A percentile compares a stretch with the other conserved stretches of the same genome.
These are phyloP conservation scores for Suillus luteus DNA, from an alignment of 768 basidiomycete genomes.

Conservation along the genomic window DNA sequence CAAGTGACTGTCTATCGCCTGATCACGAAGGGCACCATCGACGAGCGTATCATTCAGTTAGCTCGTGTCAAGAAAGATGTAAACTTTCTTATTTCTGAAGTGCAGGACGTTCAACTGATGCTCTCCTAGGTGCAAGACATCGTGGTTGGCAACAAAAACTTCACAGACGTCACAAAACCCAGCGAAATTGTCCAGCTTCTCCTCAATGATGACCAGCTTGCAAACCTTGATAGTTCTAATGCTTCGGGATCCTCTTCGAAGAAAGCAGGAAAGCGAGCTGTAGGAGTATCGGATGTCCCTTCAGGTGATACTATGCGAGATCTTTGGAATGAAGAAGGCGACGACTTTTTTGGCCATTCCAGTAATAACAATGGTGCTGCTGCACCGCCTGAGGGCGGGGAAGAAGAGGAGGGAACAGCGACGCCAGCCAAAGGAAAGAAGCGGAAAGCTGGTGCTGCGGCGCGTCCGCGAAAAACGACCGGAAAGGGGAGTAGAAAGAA, in stretches of 20 bases:
- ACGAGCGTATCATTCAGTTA: conserved; percentile 95
- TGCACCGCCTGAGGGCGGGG: conserved; percentile 25
- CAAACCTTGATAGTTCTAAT: conserved; percentile 58
- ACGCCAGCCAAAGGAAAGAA: conserved; percentile 35
- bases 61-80: conserved; percentile 98
- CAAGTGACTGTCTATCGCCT: conserved; percentile 97
- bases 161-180: conserved; percentile 90
- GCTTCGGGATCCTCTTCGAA: conserved; percentile 38
- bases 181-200: conserved; percentile 96
- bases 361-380: conserved; percentile 26
- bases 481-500: conserved; percentile 38
- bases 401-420: conserved; percentile 32
- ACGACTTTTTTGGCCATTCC: conserved; percentile 79
- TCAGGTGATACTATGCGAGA: conserved; percentile 51
- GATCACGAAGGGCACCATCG: conserved; percentile 91
- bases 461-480: conserved; percentile 32
- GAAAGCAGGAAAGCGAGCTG: conserved; percentile 37
- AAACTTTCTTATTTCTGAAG: conserved; percentile 27
- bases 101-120: conserved; percentile 1
- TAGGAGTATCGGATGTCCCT: conserved; percentile 34
- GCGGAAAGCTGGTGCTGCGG: conserved; percentile 30
- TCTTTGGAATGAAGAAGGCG: conserved; percentile 85
- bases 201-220: conserved; percentile 92
- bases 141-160: conserved; percentile 95
- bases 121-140: conserved; percentile 89